Base-by-base conservation (phyloP, 2,329 filamentous ascomycete species). In the Metarhizium anisopliae region DNA sequence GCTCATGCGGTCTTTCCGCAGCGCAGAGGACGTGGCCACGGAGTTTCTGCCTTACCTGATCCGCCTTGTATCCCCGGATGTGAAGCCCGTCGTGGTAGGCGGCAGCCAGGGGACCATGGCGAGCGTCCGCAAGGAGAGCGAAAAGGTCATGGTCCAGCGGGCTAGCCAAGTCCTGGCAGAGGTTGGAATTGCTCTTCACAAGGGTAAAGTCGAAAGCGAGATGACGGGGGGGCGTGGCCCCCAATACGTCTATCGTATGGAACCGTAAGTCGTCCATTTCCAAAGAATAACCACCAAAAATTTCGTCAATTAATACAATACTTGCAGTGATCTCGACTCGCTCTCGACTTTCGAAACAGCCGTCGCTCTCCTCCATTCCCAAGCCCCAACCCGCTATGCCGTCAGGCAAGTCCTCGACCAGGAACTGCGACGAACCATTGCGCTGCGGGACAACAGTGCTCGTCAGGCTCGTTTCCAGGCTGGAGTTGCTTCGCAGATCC, bases 361-460 rank as follows among this genome's bases (percentile, higher is more conserved):
- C 7, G 73, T 18, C 25, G 20, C 78, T 2, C 73, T 78, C 4
- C 73, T 81, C 16, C 74, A 78, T 42, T 80, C 82, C 2, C 81
- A 83, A 10, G 84, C 83, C 1, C 90, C 89, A 0, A 90, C 90
- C 0, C 83, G 94, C n/a, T 99, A 90, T 66, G 93, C 93, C 1
- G 87, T 99, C 6, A 85, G 94, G 25, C 93, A 96, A 69, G 92
- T 96, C 8, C 79, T 99, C 1, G 91, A 96, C 65, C 90, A 94
- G 68, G 93, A 97, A 69, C 88, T 93, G 63, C 83, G 83, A 58
- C 90, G 87, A 65, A 86, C 90, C 51, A 80, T 86, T 13, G 74
- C 81, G 35, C 75, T 84, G 38, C 84, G 86, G 14, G 86, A 89
- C 52, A 82, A 82, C 58, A 79, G 82, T 4, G 79, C 84, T 0